Evolutionary conservation across 2,329 filamentous ascomycete species (phyloP), one percentile per base, ranked within the genome.

Genomic region (Cladosporium sp.): DNA sequence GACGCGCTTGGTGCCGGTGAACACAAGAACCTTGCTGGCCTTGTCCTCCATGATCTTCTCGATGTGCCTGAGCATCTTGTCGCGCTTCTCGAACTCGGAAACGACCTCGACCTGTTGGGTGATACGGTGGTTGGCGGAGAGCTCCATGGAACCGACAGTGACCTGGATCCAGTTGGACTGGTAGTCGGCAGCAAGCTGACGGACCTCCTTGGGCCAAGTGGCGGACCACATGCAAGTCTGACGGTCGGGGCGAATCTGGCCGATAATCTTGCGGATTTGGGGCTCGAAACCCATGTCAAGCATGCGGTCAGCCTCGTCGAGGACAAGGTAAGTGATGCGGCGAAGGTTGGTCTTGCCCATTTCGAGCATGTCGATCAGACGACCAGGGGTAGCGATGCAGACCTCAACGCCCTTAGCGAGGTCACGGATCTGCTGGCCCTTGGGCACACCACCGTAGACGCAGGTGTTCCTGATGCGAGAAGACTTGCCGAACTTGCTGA

Each of bases 241-340:
- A 86, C 95, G 90, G 79, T 99, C 95, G 64, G 95, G 95, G 74
- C 95, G 92, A 81, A 98, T 98, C 83, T 99, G 95, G 70, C 91
- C 87, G 73, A 99, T 93, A 72, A 99, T 98, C 85, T 98, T 98
- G 84, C 95, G 92, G 76, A 99, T 98, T 81, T 98, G 95, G 72
- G 95, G 95, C 84, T 99, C 95, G 83, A 99, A 98, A 88, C 95
- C 95, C 95, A 99, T 99, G 84, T 99, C 95, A 79, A 99, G 86
- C 95, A 99, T 99, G 77, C 95, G 94, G 83, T 99, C 95, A 79
- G 95, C 95, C 85, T 99, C 95, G 76, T 99, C 95, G 70, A 99
- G 93, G 72, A 98, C 95, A 66, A 99, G 86, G 83, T 99, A 99
- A 65, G 95, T 99, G 69, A 98, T 93, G 80, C 95, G 93, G 72